These are phyloP conservation scores for Pythium pectinolyticum DNA, from an alignment of 352 stramenopile genomes.

Conservation along the genomic window DNA sequence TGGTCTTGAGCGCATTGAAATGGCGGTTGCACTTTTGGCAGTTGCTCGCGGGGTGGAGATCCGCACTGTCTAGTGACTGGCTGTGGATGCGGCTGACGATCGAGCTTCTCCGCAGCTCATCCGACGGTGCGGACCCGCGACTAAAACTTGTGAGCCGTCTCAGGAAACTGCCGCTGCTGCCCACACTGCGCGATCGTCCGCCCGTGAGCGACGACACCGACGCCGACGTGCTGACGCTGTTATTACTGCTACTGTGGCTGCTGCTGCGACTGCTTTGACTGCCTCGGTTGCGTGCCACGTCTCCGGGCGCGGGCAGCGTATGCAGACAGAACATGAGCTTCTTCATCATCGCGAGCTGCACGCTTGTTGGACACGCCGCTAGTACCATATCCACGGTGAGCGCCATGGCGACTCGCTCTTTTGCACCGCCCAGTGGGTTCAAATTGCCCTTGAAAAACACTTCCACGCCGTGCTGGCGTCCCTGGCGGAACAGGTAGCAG, in stretches of 20 bases:
- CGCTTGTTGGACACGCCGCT: constrained; percentile 37
- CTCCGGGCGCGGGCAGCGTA: constrained; percentile 28
- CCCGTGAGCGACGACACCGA: no score
- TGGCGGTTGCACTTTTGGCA: constrained; percentile 25
- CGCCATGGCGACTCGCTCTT: constrained; percentile 44
- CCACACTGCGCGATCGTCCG: constrained; percentile 14
- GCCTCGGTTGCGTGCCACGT: not conserved
- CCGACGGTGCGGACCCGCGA: constrained; percentile 1
- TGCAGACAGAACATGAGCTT: constrained; percentile 64
- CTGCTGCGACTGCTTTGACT: constrained; percentile 17
- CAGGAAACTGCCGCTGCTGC: constrained; percentile 23
- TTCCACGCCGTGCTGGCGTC: constrained; percentile 39
- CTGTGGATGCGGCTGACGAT: constrained; percentile 18
- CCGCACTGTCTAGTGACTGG: constrained; percentile 16
- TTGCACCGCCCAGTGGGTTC: constrained; percentile 47
- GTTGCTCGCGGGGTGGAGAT: constrained; percentile 10
- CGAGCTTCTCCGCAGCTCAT: constrained; percentile 11
- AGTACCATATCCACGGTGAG: constrained; percentile 51
- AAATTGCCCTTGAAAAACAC: constrained; percentile 59
- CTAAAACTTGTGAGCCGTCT: constrained; percentile 21
- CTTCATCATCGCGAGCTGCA: constrained; percentile 71
- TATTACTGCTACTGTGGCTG: constrained; percentile 30
- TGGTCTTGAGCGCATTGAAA: constrained; percentile 28
- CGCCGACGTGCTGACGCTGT: constrained; percentile 13
- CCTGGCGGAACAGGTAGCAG: constrained; percentile 50